These are phyloP conservation scores for Penicillium brasilianum DNA, from an alignment of 2,329 filamentous ascomycete genomes.

Conservation along the genomic window DNA sequence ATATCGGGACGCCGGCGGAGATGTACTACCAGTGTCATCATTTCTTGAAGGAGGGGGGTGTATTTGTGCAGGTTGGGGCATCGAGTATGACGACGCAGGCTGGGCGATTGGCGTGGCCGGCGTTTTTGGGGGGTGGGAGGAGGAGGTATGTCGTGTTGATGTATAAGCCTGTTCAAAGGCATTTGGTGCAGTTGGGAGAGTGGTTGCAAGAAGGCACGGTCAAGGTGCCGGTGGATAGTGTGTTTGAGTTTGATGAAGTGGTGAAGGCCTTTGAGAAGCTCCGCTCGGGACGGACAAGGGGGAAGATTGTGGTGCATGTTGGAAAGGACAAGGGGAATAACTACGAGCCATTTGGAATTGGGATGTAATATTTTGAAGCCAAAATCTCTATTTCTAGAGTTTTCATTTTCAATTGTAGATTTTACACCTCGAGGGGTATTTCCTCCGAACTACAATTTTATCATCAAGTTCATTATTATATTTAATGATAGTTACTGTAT, in stretches of 20 bases:
- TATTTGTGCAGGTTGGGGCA: constrained; percentile 60
- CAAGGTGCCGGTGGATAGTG: constrained; percentile 60
- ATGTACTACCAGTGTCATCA: constrained; percentile 60
- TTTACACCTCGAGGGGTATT: no score
- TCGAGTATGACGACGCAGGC: constrained; percentile 38
- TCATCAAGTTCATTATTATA: no score
- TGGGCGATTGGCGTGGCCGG: constrained; percentile 50
- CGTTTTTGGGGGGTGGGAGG: constrained; percentile 57
- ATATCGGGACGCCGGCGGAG: constrained; percentile 56
- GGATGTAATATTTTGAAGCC: no score
- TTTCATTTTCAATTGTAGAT: no score
- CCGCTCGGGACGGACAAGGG: constrained; percentile 60
- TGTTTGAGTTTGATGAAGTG: constrained; percentile 61
- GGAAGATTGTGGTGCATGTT: constrained; percentile 62
- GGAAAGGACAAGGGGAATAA: constrained; percentile 9
- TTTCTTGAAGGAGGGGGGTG: constrained; percentile 56
- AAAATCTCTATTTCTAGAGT: no score
- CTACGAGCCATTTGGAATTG: constrained; percentile 9
- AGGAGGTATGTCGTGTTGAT: constrained; percentile 43
- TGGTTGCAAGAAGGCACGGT: constrained; percentile 66
- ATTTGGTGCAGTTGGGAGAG: constrained; percentile 56
- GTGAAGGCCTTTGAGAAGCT: constrained; percentile 63
- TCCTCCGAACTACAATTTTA: no score
- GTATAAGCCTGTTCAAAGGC: constrained; percentile 46
- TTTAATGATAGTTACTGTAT: no score